Percentiles rank a stretch among this genome's conserved stretches.
Conservation (phyloP, 345 rosid genomes). For the Aurinia saxatilis region DNA sequence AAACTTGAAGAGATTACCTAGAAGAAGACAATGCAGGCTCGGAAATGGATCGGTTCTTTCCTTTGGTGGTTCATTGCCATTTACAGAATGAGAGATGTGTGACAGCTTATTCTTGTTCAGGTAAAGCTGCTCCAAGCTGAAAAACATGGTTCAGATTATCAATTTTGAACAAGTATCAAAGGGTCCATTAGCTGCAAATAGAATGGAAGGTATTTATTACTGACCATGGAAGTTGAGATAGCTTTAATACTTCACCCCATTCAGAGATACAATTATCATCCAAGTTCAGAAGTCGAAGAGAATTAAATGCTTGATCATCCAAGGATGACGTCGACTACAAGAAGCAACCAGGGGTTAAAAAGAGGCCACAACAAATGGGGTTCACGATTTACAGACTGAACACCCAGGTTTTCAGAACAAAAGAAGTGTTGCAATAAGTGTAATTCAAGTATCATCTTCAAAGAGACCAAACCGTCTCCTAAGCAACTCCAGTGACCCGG, state of each 20-base stretch:
- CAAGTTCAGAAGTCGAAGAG: slow-evolving; percentile 74
- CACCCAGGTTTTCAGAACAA: neutral
- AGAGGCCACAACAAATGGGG: neutral
- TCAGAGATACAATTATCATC: slow-evolving; percentile 77
- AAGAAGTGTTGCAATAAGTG: neutral
- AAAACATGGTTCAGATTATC: neutral
- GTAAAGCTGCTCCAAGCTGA: slow-evolving; percentile 86
- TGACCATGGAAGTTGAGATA: slow-evolving; percentile 68
- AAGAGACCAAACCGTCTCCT: neutral
- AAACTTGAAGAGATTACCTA: slow-evolving; percentile 48
- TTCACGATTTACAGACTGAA: neutral
- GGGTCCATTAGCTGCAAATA: neutral
- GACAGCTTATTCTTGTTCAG: slow-evolving; percentile 75
- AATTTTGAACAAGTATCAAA: neutral
- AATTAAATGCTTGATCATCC: slow-evolving; percentile 47
- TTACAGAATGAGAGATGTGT: slow-evolving; percentile 42
- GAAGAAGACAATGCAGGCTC: slow-evolving; percentile 67
- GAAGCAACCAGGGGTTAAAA: neutral
- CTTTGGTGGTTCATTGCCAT: slow-evolving; percentile 27
- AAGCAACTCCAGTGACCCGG: neutral
- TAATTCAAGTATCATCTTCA: neutral
- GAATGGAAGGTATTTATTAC: slow-evolving; percentile 17
- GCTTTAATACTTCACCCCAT: slow-evolving; percentile 77
- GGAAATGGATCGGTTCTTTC: slow-evolving; percentile 49
- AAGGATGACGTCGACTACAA: slow-evolving; percentile 44